Evolutionary conservation across 352 stramenopile genomes (phyloP).

Genomic region (Ophiocytium majus): DNA sequence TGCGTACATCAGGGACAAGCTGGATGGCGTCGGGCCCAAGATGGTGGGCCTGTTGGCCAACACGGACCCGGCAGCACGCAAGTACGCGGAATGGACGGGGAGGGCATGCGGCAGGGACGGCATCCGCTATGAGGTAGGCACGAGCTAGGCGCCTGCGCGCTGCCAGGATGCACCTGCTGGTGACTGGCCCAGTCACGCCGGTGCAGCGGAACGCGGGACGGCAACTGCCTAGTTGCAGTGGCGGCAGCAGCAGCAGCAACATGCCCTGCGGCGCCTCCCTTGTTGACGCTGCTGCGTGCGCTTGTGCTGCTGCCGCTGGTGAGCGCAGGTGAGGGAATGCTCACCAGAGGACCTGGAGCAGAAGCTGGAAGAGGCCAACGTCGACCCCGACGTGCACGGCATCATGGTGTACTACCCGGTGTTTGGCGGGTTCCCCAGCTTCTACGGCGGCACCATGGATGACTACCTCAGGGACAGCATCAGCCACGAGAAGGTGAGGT

Average conservation of each 20-base stretch:
- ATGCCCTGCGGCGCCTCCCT: too few relatives aligned
- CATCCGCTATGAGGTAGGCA: conserved; percentile 90
- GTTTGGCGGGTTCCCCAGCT: conserved; percentile 91
- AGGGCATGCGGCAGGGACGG: conserved; percentile 87
- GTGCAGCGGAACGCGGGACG: too few relatives aligned
- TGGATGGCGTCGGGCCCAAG: conserved; percentile 73
- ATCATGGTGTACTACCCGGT: conserved; percentile 98
- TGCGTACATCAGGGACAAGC: conserved; percentile 68
- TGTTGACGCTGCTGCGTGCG: too few relatives aligned
- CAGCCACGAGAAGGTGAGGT: conserved; percentile 6
- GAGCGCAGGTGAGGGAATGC: conserved; percentile 52
- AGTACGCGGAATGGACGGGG: conserved; percentile 95
- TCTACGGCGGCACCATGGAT: conserved; percentile 92
- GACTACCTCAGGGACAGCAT: conserved; percentile 90
- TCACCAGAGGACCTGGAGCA: conserved; percentile 76
- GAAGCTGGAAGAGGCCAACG: conserved; percentile 87
- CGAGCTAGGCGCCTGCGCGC: too few relatives aligned
- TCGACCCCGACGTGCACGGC: conserved; percentile 63
- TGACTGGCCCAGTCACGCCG: too few relatives aligned
- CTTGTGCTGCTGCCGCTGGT: too few relatives aligned
- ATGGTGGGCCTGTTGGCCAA: conserved; percentile 87
- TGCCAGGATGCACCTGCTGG: too few relatives aligned
- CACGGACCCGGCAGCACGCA: conserved; percentile 84
- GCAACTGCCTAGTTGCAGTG: too few relatives aligned
- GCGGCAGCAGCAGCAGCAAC: too few relatives aligned